Conservation (phyloP, 2,329 filamentous ascomycete genomes). For the Cladosporium austrohemisphaericum region DNA sequence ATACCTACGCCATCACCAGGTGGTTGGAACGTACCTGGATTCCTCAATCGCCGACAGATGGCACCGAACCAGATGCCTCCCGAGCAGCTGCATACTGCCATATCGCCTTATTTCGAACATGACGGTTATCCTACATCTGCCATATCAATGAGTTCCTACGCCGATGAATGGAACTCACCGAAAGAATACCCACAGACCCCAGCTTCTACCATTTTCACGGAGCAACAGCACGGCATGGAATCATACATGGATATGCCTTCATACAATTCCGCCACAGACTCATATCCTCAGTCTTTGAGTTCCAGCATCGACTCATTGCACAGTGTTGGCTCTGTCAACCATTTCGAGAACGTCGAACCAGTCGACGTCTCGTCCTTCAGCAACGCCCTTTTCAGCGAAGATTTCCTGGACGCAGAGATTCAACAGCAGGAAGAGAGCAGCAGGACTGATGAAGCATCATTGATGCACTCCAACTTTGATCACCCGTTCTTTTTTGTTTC, state of each 20-base stretch:
- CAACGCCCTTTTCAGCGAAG: constrained; percentile 12
- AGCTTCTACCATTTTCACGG: constrained; percentile 32
- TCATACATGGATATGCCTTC: constrained; percentile 12
- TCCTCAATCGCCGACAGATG: constrained; percentile 32
- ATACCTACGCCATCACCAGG: constrained; percentile 22
- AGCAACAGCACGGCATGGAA: constrained; percentile 14
- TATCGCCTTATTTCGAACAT: constrained; percentile 40
- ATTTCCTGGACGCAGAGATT: constrained; percentile 17
- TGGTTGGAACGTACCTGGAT: constrained; percentile 38
- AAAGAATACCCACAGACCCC: constrained; percentile 47
- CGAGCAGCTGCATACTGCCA: constrained; percentile 42
- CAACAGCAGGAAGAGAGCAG: constrained; percentile 22
- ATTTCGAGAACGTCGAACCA: constrained; percentile 1
- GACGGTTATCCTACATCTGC: constrained; percentile 42
- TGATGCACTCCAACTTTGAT: constrained; percentile 31
- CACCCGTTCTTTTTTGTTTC: constrained; percentile 56
- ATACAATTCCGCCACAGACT: constrained; percentile 30
- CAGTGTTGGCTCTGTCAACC: constrained; percentile 25
- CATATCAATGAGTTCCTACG: constrained; percentile 45
- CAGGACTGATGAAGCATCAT: constrained; percentile 20
- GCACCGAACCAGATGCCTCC: constrained; percentile 35
- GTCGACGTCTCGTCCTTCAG: constrained; percentile 5
- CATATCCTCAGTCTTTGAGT: constrained; percentile 33
- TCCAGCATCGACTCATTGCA: constrained; percentile 46
- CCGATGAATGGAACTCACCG: constrained; percentile 47